These are phyloP conservation scores for Tulasnella sp. DNA, from an alignment of 768 basidiomycete species.

Conservation along the genomic window DNA sequence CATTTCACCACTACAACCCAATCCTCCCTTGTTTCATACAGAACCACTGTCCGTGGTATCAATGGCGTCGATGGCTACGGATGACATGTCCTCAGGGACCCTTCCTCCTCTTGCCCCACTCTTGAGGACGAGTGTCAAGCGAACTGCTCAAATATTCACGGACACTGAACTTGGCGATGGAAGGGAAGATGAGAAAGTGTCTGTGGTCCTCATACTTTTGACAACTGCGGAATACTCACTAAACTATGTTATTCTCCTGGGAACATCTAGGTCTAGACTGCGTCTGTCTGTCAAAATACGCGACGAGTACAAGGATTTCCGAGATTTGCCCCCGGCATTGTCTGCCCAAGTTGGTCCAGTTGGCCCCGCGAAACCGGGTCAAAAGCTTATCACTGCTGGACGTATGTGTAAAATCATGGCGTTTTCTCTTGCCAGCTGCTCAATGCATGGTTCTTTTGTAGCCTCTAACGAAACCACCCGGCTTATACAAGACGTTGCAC, in stretches of 20 bases:
- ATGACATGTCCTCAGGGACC: no score
- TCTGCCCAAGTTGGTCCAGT: conserved; percentile 63
- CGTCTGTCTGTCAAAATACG: conserved; percentile 74
- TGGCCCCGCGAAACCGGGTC: conserved; percentile 62
- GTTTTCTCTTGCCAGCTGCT: not conserved
- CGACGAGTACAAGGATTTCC: conserved; percentile 80
- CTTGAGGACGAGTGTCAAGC: conserved; percentile 50
- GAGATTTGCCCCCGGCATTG: conserved; percentile 69
- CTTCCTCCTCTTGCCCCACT: conserved; percentile 49
- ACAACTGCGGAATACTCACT: not conserved
- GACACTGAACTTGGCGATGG: conserved; percentile 10
- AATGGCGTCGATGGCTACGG: not conserved
- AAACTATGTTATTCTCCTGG: not conserved
- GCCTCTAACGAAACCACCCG: conserved; percentile 40
- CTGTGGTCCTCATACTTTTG: conserved; percentile 13
- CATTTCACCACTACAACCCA: not conserved
- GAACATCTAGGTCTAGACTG: conserved; percentile 46
- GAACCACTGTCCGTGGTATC: not conserved
- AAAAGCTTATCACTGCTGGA: conserved; percentile 62
- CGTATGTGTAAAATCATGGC: conserved; percentile 32
- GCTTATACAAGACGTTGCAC: conserved; percentile 65
- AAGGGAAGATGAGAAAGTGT: conserved; percentile 64
- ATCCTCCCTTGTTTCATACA: not conserved
- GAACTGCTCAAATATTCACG: conserved; percentile 32
- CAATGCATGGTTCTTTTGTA: conserved; percentile 3